Base-by-base conservation (phyloP, 2,329 filamentous ascomycete species). In the Diaporthe sp. region DNA sequence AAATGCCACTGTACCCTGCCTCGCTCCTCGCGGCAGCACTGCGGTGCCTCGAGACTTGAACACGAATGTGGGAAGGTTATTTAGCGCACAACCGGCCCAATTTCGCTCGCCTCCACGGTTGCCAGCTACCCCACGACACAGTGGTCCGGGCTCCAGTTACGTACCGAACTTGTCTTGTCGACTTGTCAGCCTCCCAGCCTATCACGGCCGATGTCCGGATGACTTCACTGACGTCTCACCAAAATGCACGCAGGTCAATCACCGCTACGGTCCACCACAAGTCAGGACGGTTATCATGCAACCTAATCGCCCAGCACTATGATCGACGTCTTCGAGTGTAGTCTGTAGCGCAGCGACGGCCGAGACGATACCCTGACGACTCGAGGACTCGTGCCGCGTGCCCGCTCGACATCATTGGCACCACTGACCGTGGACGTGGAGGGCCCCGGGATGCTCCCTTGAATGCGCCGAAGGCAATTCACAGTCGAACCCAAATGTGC, bases 151-250 rank as follows among this genome's bases (percentile, higher is more conserved):
- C 27, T 42, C 44, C 35, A 61, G 35, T 61, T 39, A 51, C 56
- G 56, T 63, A 44, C 70, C 68, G 39, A 51, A 39, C 56, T 63
- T 63, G 56, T 17, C 32, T 51, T 22, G 69, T 35, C 56, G 61
- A 35, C 32, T 58, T 37, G 56, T 27, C 56, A 59, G 68, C 56
- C 30, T 63, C 56, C 56, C 61, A 58, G 44, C 56, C 50, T 53
- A 53, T 63, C 56, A 56, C 69, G 69, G 69, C 35, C 69, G 53
- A 63, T 63, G 35, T 61, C 70, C 70, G 70, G 56, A 44, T 63
- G 70, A 63, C 70, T 61, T 53, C 39, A 39, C 63, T 68, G 63
- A 68, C 63, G 47, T 68, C 63, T 53, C 63, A 53, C 63, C 63
- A 27, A 68, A 39, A 53, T 51, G 47, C 35, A 71, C 32, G 44